A percentile compares a stretch with the other conserved stretches of the same genome.
phyloP scores from a whole-genome alignment of 148 eudicot genomes.

The Selenicereus undatus region DNA sequence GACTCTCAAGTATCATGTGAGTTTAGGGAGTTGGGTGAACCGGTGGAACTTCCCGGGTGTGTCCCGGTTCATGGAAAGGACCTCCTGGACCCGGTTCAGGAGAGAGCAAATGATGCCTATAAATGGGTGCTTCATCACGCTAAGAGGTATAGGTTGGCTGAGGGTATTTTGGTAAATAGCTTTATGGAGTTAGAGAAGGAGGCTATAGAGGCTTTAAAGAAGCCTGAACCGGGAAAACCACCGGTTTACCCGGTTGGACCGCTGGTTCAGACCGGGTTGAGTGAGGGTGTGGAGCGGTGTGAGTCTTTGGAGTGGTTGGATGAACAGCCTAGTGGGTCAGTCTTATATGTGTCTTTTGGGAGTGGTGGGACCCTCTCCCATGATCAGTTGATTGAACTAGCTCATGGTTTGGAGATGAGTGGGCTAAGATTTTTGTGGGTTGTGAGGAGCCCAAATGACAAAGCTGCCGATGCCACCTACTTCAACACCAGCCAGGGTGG shows the following conservation, averaged over 20 bases:
- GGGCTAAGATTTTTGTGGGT: slow-evolving; percentile 59
- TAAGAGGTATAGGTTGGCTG: slow-evolving; percentile 38
- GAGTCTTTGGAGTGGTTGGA: slow-evolving; percentile 51
- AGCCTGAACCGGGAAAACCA: slow-evolving; percentile 28
- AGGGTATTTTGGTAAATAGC: slow-evolving; percentile 46
- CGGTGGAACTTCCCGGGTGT: slow-evolving; percentile 40
- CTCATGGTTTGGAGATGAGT: slow-evolving; percentile 52
- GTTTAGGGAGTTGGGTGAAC: slow-evolving; percentile 37
- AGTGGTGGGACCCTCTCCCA: slow-evolving; percentile 55
- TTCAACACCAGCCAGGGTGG: slow-evolving; percentile 25
- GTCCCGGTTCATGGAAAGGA: slow-evolving; percentile 38
- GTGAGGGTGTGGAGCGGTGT: slow-evolving; percentile 7
- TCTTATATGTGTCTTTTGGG: slow-evolving; percentile 54
- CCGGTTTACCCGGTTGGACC: slow-evolving; percentile 58
- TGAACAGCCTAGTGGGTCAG: slow-evolving; percentile 52
- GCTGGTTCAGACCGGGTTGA: slow-evolving; percentile 27
- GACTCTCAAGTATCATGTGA: slow-evolving; percentile 36
- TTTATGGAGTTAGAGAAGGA: slow-evolving; percentile 37
- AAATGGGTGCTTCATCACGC: slow-evolving; percentile 44
- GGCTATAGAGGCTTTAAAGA: slow-evolving; percentile 25
- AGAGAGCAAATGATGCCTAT: slow-evolving; percentile 39
- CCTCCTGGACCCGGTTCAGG: slow-evolving; percentile 44
- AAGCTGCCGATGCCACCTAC: slow-evolving; percentile 31
- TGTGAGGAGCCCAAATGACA: slow-evolving; percentile 39
- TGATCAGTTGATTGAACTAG: slow-evolving; percentile 44